These are phyloP conservation scores for Vickermania spadyakhi DNA, from an alignment of 208 protist species.

Conservation along the genomic window DNA sequence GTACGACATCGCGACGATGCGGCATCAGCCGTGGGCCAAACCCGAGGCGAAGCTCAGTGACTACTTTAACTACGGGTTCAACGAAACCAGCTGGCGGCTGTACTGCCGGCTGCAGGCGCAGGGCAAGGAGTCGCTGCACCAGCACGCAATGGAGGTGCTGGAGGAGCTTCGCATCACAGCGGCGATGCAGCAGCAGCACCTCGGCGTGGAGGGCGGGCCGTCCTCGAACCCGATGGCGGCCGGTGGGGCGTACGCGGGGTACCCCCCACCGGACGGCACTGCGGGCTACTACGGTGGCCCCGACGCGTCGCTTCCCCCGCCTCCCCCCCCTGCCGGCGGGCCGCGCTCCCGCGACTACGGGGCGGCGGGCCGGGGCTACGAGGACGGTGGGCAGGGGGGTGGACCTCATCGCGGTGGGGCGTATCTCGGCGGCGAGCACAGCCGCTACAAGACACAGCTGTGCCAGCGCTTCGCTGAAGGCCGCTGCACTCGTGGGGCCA, in stretches of 20 bases:
- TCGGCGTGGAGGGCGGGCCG: background rate
- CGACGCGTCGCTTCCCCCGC: background rate
- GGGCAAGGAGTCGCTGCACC: constrained; percentile 48
- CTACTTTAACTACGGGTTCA: constrained; percentile 91
- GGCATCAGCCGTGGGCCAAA: constrained; percentile 63
- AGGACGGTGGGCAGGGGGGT: background rate
- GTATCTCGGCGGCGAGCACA: constrained; percentile 6
- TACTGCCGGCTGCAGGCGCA: constrained; percentile 75
- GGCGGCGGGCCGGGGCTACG: background rate
- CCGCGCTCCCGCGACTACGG: background rate
- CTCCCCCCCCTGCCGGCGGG: background rate
- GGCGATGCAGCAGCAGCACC: constrained; percentile 8
- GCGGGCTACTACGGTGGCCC: background rate
- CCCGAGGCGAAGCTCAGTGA: constrained; percentile 70
- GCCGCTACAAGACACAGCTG: constrained; percentile 54
- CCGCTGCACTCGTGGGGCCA: constrained; percentile 41
- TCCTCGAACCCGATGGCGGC: background rate
- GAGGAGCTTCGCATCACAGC: constrained; percentile 24
- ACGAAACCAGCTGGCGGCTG: constrained; percentile 75
- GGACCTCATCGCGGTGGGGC: background rate
- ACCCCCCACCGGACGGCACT: background rate
- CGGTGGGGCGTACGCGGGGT: background rate
- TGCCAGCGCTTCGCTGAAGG: constrained; percentile 74
- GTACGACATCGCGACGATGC: constrained; percentile 80
- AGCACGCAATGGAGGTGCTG: constrained; percentile 47